Base-by-base conservation (phyloP, 1,284 basidiomycete species). In the Megacollybia platyphylla region DNA sequence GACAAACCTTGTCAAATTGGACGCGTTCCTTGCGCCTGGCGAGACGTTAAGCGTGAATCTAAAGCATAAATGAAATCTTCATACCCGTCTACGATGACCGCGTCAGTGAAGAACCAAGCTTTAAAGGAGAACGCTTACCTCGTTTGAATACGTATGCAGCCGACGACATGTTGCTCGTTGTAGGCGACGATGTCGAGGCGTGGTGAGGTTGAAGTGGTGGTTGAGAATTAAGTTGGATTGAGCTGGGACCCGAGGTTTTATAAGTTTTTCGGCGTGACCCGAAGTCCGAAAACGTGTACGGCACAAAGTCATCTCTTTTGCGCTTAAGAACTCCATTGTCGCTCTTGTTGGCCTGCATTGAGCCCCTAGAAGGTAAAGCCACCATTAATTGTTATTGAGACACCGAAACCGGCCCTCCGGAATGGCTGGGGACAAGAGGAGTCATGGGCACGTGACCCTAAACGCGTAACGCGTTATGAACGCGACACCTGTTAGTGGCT, bases 1-100 rank as follows among this genome's bases (percentile, higher is more conserved):
- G 36, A 53, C 48, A 53, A 65, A 79, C 84, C 70, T 91, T 90
- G 56, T 90, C 87, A 53, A 91, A 90, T 56, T 87, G 82, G 42
- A 91, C 83, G 55, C 76, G 79, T 62, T 90, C 87, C 62, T 87
- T 87, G 48, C 86, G 85, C 46, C 82, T 86, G 54, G 36, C 48
- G 47, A 37, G 28, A 39, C 27, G 41, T 34, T 13, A 39, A 48
- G 31, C 46, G 51, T 58, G 48, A 57, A 51, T 42, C 49, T 38
- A 48, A 46, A 45, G 46, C 46, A 52, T 52, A 17, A 26, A 57
- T 51, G 32, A 48, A 43, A 24, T 44, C 46, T 46, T 46, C 36
- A 26, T 35, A 49, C 48, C 48, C 48, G 42, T 49, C 48, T 49
- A 40, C 18, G 30, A 44, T 36, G 35, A 40, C 31, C 10, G 31